phyloP scores from a whole-genome alignment of 257 asterid genomes.

The Solanum rostratum region DNA sequence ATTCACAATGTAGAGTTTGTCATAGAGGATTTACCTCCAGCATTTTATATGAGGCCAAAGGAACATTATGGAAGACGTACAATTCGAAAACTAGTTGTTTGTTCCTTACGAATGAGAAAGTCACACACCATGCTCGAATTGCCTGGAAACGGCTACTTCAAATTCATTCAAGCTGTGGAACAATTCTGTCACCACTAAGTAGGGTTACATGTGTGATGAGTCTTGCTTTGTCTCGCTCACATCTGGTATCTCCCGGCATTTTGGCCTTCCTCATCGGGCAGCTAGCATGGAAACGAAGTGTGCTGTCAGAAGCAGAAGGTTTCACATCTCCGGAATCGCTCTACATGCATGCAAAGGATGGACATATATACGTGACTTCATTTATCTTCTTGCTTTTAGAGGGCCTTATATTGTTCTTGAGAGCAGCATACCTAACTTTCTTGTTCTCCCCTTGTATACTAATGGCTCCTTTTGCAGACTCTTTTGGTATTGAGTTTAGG shows the following conservation, averaged over 20 bases:
- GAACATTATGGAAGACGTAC: slow-evolving; percentile 21
- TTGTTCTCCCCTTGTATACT: slow-evolving; percentile 67
- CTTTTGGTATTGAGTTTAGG: slow-evolving; percentile 56
- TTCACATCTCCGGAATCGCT: slow-evolving; percentile 38
- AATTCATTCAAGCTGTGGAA: slow-evolving; percentile 37
- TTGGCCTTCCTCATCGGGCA: slow-evolving; percentile 57
- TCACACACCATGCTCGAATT: slow-evolving; percentile 43
- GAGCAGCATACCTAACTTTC: slow-evolving; percentile 51
- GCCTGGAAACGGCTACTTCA: slow-evolving; percentile 54
- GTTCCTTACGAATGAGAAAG: slow-evolving; percentile 15
- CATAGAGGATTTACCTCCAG: slow-evolving; percentile 33
- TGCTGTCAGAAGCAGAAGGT: slow-evolving; percentile 46
- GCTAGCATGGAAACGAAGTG: slow-evolving; percentile 33
- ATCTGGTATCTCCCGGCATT: slow-evolving; percentile 72
- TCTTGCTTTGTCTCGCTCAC: slow-evolving; percentile 72
- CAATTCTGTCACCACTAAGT: slow-evolving; percentile 43
- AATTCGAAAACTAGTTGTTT: slow-evolving; percentile 12
- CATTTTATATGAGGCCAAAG: slow-evolving; percentile 22
- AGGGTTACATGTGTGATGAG: slow-evolving; percentile 63
- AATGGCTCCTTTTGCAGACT: slow-evolving; percentile 74
- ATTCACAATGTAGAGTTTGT: slow-evolving; percentile 19
- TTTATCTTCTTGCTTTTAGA: slow-evolving; percentile 45
- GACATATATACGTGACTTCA: slow-evolving; percentile 40
- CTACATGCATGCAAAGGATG: slow-evolving; percentile 50
- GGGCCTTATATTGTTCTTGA: slow-evolving; percentile 49